Percentiles rank a stretch among this genome's conserved stretches.
Conservation (phyloP, 768 basidiomycete genomes). For the Pleurotus citrinopileatus region DNA sequence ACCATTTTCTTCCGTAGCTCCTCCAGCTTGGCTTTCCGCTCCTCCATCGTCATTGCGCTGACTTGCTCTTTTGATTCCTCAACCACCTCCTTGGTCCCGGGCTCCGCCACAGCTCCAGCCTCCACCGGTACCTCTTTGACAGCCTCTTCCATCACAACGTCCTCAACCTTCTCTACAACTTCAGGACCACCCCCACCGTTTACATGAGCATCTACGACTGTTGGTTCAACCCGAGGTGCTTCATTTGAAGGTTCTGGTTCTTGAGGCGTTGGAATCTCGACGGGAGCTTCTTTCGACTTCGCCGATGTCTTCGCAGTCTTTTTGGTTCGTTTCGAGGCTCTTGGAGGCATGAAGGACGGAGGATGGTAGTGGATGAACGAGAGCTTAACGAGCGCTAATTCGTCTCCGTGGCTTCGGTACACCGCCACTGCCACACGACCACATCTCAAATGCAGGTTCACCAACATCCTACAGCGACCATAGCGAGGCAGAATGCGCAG, state of each 20-base stretch:
- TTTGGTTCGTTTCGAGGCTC: neutral
- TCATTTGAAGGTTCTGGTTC: neutral
- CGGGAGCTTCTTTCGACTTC: neutral
- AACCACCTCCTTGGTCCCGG: constrained; percentile 18
- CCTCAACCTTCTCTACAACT: neutral
- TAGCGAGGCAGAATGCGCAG: too few relatives aligned
- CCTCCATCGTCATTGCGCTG: constrained; percentile 53
- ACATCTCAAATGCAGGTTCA: too few relatives aligned
- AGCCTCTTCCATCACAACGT: neutral
- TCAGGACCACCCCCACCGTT: neutral
- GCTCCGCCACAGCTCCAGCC: constrained; percentile 20
- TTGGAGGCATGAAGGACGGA: neutral
- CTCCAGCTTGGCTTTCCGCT: constrained; percentile 74
- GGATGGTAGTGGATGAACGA: neutral
- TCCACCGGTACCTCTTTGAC: neutral
- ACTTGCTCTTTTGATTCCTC: constrained; percentile 18
- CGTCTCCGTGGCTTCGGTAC: too few relatives aligned
- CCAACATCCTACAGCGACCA: too few relatives aligned
- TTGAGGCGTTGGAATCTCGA: neutral
- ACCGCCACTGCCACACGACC: too few relatives aligned
- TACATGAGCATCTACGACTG: neutral
- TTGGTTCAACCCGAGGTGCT: neutral
- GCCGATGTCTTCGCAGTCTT: neutral
- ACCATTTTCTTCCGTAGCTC: constrained; percentile 81
- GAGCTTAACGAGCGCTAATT: too few relatives aligned